phyloP scores from a whole-genome alignment of 495 filamentous ascomycete genomes.

The Coniosporium apollinis region DNA sequence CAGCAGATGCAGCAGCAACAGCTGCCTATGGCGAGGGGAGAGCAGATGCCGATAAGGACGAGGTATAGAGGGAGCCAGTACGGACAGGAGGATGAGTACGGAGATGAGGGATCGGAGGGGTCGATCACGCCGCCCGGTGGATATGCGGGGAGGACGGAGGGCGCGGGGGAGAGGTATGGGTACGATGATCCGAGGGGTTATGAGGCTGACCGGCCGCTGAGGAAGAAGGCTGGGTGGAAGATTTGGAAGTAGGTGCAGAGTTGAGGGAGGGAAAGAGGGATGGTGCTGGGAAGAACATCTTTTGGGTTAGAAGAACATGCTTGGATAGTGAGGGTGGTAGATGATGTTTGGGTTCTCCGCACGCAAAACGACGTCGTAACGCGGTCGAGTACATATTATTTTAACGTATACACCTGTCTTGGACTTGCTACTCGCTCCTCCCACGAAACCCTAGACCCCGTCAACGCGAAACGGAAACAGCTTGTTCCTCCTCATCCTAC shows the following conservation, averaged over 20 bases:
- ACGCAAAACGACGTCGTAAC: no score
- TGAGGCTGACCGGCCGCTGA: slow-evolving; percentile 2
- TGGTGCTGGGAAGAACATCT: no score
- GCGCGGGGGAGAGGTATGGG: background rate
- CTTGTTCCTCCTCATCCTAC: no score
- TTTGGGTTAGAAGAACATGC: no score
- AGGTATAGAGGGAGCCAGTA: background rate
- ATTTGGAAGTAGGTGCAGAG: slow-evolving; percentile 9
- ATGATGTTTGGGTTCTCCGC: no score
- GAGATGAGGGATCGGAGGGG: background rate
- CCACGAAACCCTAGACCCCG: no score
- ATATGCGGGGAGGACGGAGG: slow-evolving; percentile 1
- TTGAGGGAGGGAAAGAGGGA: no score
- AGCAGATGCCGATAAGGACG: background rate
- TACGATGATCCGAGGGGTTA: background rate
- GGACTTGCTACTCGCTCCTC: no score
- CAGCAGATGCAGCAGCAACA: background rate
- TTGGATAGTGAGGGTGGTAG: no score
- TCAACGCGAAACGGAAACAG: no score
- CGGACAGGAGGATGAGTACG: background rate
- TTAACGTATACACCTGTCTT: no score
- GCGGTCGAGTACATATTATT: no score
- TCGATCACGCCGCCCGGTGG: background rate
- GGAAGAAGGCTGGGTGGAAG: slow-evolving; percentile 11
- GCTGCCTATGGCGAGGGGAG: background rate